Percentiles rank a stretch among this genome's conserved stretches.
These are phyloP conservation scores for Hypericum androsaemum DNA, from an alignment of 345 rosid genomes.

Conservation along the genomic window DNA sequence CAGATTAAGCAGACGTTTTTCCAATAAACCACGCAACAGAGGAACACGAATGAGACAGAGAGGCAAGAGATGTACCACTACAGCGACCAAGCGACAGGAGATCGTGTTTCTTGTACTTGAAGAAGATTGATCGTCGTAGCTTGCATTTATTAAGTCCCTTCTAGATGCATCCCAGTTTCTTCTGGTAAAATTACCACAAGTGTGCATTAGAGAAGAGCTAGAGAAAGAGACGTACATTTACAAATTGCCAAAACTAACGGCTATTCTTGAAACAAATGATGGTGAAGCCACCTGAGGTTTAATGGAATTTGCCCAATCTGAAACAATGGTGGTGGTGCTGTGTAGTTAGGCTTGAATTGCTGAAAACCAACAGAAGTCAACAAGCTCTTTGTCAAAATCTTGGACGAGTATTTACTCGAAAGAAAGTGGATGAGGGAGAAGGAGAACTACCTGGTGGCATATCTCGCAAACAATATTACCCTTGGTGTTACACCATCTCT, in stretches of 20 bases:
- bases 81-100: constrained; percentile 59
- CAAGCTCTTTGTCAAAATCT: constrained; percentile 7
- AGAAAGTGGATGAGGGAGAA: no score
- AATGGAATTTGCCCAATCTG: constrained; percentile 42
- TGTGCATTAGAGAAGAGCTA: no score
- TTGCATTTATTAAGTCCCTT: constrained; percentile 35
- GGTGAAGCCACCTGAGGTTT: constrained; percentile 44
- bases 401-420: no score
- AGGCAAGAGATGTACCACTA: constrained; percentile 39
- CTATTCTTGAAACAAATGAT: background rate
- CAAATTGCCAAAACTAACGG: background rate
- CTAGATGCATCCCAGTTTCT: constrained; percentile 56
- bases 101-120: constrained; percentile 45
- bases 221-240: background rate
- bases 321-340: constrained; percentile 47
- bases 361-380: constrained; percentile 14
- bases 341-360: constrained; percentile 61
- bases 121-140: constrained; percentile 37
- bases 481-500: constrained; percentile 91
- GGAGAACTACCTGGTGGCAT: constrained; percentile 58
- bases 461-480: constrained; percentile 79
- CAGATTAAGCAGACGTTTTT: background rate
- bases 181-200: constrained; percentile 20
- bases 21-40: no score
- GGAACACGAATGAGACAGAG: background rate